phyloP scores from a whole-genome alignment of 306 rosid genomes.

The Alnus rubra region DNA sequence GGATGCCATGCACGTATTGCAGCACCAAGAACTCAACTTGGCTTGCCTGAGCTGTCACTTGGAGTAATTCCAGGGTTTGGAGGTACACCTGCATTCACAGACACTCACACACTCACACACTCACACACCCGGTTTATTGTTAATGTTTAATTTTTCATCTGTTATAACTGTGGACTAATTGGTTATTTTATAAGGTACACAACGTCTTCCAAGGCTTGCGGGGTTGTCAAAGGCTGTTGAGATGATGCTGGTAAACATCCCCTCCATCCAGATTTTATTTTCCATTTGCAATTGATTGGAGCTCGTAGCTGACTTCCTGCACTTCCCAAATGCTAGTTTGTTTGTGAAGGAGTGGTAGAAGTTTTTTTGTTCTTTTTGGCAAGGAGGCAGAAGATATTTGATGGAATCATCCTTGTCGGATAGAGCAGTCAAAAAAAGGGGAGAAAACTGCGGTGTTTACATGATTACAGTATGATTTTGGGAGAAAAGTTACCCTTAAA shows the following conservation, averaged over 20 bases:
- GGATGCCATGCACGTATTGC: conserved; percentile 95
- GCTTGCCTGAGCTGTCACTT: conserved; percentile 91
- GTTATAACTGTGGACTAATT: conserved; percentile 16
- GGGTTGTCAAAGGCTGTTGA: conserved; percentile 84
- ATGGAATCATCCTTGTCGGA: neutral
- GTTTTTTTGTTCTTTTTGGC: neutral
- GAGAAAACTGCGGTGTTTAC: conserved; percentile 15
- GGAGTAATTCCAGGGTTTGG: conserved; percentile 97
- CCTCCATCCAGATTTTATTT: neutral
- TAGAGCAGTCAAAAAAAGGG: neutral
- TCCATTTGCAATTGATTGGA: conserved; percentile 4
- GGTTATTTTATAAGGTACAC: conserved; percentile 69
- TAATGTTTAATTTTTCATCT: conserved; percentile 11
- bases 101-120: too few species aligned
- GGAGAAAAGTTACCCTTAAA: neutral
- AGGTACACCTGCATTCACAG: conserved; percentile 51
- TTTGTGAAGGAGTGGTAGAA: neutral
- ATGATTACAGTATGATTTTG: neutral
- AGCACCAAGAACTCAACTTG: conserved; percentile 80
- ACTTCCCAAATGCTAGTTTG: neutral
- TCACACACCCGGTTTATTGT: conserved; percentile 17
- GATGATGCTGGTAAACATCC: conserved; percentile 79
- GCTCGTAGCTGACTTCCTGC: conserved; percentile 16
- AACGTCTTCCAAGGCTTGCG: conserved; percentile 94
- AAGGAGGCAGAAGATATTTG: neutral